Evolutionary conservation across 768 basidiomycete genomes (phyloP).

Genomic region (Asterophora lycoperdoides): DNA sequence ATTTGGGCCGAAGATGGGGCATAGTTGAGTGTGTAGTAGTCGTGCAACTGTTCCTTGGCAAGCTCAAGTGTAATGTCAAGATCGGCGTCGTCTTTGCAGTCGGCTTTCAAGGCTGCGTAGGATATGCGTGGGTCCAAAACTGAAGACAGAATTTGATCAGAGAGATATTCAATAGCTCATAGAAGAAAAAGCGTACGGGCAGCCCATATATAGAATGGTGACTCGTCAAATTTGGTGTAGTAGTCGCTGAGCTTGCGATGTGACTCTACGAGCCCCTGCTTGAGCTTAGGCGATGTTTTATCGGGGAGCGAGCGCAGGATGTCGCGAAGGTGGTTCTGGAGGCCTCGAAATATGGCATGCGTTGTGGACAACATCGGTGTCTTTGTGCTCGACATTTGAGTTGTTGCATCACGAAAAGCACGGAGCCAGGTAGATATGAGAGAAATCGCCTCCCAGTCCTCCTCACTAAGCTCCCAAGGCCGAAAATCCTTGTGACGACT

Average conservation of each 20-base stretch:
- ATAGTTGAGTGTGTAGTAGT: constrained; percentile 7
- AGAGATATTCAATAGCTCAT: not conserved
- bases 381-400: too few species aligned
- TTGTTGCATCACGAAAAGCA: constrained; percentile 22
- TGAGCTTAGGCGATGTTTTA: constrained; percentile 15
- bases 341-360: constrained; percentile 29
- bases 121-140: constrained; percentile 30
- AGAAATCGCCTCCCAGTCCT: constrained; percentile 20
- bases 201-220: constrained; percentile 30
- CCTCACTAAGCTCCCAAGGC: constrained; percentile 9
- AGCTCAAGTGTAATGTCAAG: constrained; percentile 13
- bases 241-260: constrained; percentile 31
- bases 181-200: constrained; percentile 16
- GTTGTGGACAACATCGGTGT: constrained; percentile 27
- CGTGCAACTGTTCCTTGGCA: constrained; percentile 10
- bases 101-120: constrained; percentile 19
- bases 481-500: constrained; percentile 12
- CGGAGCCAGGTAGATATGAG: constrained; percentile 19
- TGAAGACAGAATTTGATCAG: constrained; percentile 9
- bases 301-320: constrained; percentile 12
- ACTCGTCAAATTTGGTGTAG: constrained; percentile 25
- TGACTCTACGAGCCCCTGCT: constrained; percentile 21
- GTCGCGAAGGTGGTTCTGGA: constrained; percentile 24
- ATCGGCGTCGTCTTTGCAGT: constrained; percentile 17
- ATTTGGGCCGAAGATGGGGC: too few species aligned